phyloP scores from a whole-genome alignment of 2,329 filamentous ascomycete genomes.

The Aschersonia sp. region DNA sequence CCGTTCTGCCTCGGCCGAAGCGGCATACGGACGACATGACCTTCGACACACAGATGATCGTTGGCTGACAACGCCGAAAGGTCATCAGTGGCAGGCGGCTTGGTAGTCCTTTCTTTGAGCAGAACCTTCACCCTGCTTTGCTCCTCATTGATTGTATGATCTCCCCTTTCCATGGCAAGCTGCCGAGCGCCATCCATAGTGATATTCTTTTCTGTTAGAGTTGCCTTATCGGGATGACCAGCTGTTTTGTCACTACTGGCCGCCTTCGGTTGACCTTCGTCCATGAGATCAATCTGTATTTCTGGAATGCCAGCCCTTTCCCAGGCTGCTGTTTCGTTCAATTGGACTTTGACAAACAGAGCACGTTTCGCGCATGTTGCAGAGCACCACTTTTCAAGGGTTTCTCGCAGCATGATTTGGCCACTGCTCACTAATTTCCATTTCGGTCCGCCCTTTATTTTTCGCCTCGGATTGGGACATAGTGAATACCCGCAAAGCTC shows the following conservation, averaged over 20 bases:
- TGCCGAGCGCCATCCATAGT: slow-evolving; percentile 23
- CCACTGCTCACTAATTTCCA: slow-evolving; percentile 49
- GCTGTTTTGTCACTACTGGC: slow-evolving; percentile 14
- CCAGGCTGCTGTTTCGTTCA: slow-evolving; percentile 76
- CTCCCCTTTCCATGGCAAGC: slow-evolving; percentile 36
- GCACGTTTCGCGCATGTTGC: slow-evolving; percentile 64
- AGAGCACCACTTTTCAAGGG: slow-evolving; percentile 80
- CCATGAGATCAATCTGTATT: slow-evolving; percentile 45
- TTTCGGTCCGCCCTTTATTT: slow-evolving; percentile 40
- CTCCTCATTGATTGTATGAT: slow-evolving; percentile 8
- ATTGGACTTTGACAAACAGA: slow-evolving; percentile 77
- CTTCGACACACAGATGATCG: slow-evolving; percentile 32
- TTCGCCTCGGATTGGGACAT: slow-evolving; percentile 51
- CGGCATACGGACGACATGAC: slow-evolving; percentile 29
- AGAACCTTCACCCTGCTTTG: slow-evolving; percentile 28
- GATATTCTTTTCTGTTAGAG: slow-evolving; percentile 28
- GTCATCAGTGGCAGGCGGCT: slow-evolving; percentile 1
- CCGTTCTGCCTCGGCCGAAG: neutral
- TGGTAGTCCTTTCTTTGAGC: slow-evolving; percentile 29
- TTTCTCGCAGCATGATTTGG: slow-evolving; percentile 51
- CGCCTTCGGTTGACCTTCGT: slow-evolving; percentile 45
- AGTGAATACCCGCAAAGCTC: slow-evolving; percentile 72
- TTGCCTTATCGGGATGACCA: slow-evolving; percentile 24
- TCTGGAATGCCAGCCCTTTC: slow-evolving; percentile 49
- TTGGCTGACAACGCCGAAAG: slow-evolving; percentile 18